Percentiles rank a stretch among this genome's conserved stretches.
phyloP scores from a whole-genome alignment of 768 basidiomycete genomes.

The Phaeotremella skinneri region DNA sequence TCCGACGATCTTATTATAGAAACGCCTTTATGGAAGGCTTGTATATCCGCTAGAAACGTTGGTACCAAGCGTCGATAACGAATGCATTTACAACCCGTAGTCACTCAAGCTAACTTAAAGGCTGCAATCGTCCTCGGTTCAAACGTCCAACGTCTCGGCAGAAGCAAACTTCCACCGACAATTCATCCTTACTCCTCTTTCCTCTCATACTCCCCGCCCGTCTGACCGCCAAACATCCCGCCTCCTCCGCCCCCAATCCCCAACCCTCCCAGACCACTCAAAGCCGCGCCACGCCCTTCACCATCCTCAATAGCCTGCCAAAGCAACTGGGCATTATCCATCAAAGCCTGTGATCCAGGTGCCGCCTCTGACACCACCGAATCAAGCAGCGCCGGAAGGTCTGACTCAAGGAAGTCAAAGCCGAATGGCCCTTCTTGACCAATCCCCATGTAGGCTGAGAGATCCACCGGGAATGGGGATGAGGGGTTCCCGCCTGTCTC shows the following conservation, averaged over 20 bases:
- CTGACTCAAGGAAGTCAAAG: neutral
- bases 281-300: neutral
- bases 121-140: no score
- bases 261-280: neutral
- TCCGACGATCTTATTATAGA: no score
- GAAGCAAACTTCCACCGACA: neutral
- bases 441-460: neutral
- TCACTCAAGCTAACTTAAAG: no score
- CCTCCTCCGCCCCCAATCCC: neutral
- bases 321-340: slow-evolving; percentile 1
- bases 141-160: neutral
- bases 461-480: neutral
- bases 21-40: no score
- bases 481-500: neutral
- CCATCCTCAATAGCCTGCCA: slow-evolving; percentile 1
- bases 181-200: neutral
- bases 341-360: neutral
- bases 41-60: no score
- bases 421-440: neutral
- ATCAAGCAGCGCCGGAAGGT: neutral
- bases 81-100: no score
- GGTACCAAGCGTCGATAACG: no score
- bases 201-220: neutral
- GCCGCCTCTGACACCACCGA: neutral
- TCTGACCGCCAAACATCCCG: neutral